A percentile compares a stretch with the other conserved stretches of the same genome.
phyloP scores from a whole-genome alignment of 208 protist genomes.

The Crithidia sp. region DNA sequence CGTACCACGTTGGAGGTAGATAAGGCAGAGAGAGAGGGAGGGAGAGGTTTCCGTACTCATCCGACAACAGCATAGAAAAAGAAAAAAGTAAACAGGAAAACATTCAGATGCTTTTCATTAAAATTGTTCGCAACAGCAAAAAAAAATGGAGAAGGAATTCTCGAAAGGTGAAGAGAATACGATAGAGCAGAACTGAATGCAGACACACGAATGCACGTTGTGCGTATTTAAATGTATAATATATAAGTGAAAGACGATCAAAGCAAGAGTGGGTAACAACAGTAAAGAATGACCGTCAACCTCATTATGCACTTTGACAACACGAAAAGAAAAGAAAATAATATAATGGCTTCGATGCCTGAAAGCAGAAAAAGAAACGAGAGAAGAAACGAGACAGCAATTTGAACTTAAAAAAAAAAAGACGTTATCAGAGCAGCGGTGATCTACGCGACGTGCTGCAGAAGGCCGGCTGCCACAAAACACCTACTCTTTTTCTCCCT shows the following conservation, averaged over 20 bases:
- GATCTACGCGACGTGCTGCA: too few species aligned
- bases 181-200: too few species aligned
- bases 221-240: too few species aligned
- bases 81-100: too few species aligned
- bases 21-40: too few species aligned
- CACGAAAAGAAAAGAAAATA: constrained; percentile 6
- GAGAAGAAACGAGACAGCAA: not conserved
- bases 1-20: too few species aligned
- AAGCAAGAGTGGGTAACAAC: not conserved
- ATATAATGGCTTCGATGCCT: not conserved
- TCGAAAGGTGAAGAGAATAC: not conserved
- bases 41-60: too few species aligned
- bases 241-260: not conserved
- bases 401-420: not conserved
- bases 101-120: too few species aligned
- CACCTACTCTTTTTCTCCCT: too few species aligned
- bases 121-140: not conserved
- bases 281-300: not conserved
- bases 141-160: not conserved
- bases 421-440: not conserved
- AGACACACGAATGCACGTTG: too few species aligned
- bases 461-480: too few species aligned
- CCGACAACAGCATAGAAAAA: too few species aligned
- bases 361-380: constrained; percentile 9
- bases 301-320: not conserved